Evolutionary conservation across 192 early-diverging fungal genomes (phyloP), one percentile per base, ranked within the genome.

Genomic region (Coemansia sp.): DNA sequence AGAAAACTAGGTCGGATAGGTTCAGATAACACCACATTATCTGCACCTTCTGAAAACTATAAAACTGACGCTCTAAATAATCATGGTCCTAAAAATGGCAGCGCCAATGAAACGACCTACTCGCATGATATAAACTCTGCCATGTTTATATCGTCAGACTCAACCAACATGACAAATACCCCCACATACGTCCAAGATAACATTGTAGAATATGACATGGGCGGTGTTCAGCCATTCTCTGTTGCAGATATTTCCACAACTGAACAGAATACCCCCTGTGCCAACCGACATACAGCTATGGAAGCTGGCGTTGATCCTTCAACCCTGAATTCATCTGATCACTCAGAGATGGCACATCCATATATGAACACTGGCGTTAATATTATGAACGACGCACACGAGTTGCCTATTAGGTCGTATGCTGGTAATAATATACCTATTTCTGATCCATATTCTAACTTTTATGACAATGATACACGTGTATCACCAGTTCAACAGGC

Each of bases 331-430:
- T 58, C 63, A 26, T n/a, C 53, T 8, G 63, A 39, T 3, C 45
- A 62, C 14, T 18, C 29, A 19, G 61, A 64, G 24, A 24, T 71
- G 56, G 16, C 69, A 12, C 49, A 43, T 47, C 62, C 70, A 35
- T 38, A 66, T 14, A 65, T 63, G 22, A 51, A 66, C 10, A 64
- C 74, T 19, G 59, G 48, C 19, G 38, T 59, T 49, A 63, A 62
- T 11, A 64, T 59, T 0, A 63, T 59, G 12, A 7, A 5, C 23
- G 39, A 59, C 8, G 3, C 16, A 16, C 55, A 57, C 20, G 48
- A 4, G 12, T 12, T 49, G 48, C 18, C 48, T 26, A 24, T 19
- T 14, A 51, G 43, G 18, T n/a, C 18, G 20, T 27, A 51, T 5
- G 27, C 12, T 27, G 20, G 22, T 32, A 27, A 61, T n/a, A 50